Conservation (phyloP, 2,329 filamentous ascomycete species). For the Tolypocladium amazonense region DNA sequence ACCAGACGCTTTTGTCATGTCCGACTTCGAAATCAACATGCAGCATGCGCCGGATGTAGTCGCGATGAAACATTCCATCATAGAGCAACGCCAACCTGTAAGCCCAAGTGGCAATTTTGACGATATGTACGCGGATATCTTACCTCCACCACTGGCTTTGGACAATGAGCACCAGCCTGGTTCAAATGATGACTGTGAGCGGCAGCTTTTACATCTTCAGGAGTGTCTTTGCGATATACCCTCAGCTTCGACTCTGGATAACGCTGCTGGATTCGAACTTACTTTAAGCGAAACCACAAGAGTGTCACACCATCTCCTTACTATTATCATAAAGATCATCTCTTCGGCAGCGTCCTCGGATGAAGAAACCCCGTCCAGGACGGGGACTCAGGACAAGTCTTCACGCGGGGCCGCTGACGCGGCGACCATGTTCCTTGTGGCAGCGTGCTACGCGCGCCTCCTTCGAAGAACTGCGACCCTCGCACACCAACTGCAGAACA, state of each 20-base stretch:
- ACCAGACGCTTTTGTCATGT: background rate
- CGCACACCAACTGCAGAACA: background rate
- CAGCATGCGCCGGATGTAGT: background rate
- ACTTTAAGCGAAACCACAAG: background rate
- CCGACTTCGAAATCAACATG: background rate
- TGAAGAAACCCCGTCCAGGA: background rate
- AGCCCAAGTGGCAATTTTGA: background rate
- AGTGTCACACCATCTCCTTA: background rate
- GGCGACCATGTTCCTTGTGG: conserved; percentile 1
- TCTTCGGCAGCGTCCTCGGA: background rate
- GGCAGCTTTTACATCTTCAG: conserved; percentile 1
- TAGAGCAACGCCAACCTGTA: background rate
- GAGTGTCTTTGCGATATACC: background rate
- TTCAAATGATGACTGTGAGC: background rate
- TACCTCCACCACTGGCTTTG: background rate
- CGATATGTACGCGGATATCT: background rate
- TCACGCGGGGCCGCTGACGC: background rate
- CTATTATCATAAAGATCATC: background rate
- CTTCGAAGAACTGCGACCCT: background rate
- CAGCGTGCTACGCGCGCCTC: conserved; percentile 2
- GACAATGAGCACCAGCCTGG: background rate
- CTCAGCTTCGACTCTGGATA: background rate
- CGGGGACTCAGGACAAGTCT: background rate
- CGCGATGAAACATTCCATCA: background rate
- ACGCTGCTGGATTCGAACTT: background rate